Base-by-base conservation (phyloP, 768 basidiomycete genomes). In the Tulasnella sp. region DNA sequence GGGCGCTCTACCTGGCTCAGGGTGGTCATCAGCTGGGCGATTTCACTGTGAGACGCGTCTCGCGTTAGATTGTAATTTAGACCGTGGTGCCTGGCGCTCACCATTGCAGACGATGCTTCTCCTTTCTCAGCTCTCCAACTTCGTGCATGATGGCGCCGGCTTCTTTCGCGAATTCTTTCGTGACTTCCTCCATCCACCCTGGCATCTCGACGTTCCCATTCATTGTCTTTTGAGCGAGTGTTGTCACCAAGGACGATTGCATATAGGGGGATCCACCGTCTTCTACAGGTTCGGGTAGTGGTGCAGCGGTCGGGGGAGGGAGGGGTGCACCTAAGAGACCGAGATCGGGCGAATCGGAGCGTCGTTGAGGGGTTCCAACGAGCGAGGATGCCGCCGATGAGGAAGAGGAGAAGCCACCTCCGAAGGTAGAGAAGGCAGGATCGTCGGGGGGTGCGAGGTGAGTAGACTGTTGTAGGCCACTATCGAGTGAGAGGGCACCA, bases 261-360 rank as follows among this genome's bases (percentile, higher is more conserved):
- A 46, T 46, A 23, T 31, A 11, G 25, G 45, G 45, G 32, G 25
- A 27, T 1, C 23, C 45, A n/a, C 23, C 23, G 8, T 23, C n/a
- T 4, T 15, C 12, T 12, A 27, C 25, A 11, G 5, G 8, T 4
- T 15, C 17, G n/a, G 45, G 21, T 25, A 27, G 25, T 2, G 45
- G 41, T 21, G 41, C 15, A 12, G 45, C 25, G 9, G 45, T 23
- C 32, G 45, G 45, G n/a, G 19, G 45, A 21, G 45, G 45, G 45
- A 46, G 45, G 11, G 45, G 15, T 15, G 45, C 32, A 31, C 45
- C 45, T 23, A 46, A n/a, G 25, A 46, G 45, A 11, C 25, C 45
- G 45, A 46, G 45, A 31, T 46, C 45, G 45, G 45, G 45, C 27
- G 45, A 46, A 27, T 46, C 45, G 5, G 45, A 46, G n/a, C 45